These are phyloP conservation scores for Acanthochlamys bracteata DNA, from an alignment of 106 monocot genomes.

Conservation along the genomic window DNA sequence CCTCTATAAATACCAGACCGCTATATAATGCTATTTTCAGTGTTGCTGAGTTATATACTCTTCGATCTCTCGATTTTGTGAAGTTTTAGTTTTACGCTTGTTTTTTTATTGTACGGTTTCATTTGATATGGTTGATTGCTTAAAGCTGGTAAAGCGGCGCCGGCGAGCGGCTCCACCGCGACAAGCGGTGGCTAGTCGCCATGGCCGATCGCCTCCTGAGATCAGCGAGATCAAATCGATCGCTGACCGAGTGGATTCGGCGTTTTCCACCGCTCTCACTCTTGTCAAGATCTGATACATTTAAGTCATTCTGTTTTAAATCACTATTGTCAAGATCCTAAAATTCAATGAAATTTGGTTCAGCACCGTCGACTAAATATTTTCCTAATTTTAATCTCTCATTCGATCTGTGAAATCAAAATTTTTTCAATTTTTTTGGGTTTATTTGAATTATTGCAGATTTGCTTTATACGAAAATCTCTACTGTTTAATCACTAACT, in stretches of 20 bases:
- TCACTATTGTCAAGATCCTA: too few relatives aligned
- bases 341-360: background rate
- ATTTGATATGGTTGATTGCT: background rate
- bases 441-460: background rate
- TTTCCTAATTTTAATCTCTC: too few relatives aligned
- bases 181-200: too few relatives aligned
- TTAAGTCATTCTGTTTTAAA: background rate
- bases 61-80: background rate
- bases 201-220: too few relatives aligned
- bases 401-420: background rate
- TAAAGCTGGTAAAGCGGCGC: background rate
- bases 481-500: too few relatives aligned
- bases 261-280: background rate
- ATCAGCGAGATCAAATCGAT: background rate
- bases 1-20: too few relatives aligned
- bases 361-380: background rate
- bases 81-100: background rate
- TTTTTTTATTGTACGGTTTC: background rate
- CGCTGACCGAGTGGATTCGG: background rate
- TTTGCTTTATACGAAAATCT: too few relatives aligned
- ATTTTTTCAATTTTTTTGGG: background rate
- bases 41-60: background rate
- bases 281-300: background rate
- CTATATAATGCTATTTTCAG: too few relatives aligned
- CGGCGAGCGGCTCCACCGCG: background rate